Evolutionary conservation across 164 flowering plant species (phyloP).

Genomic region (Taxillus chinensis): DNA sequence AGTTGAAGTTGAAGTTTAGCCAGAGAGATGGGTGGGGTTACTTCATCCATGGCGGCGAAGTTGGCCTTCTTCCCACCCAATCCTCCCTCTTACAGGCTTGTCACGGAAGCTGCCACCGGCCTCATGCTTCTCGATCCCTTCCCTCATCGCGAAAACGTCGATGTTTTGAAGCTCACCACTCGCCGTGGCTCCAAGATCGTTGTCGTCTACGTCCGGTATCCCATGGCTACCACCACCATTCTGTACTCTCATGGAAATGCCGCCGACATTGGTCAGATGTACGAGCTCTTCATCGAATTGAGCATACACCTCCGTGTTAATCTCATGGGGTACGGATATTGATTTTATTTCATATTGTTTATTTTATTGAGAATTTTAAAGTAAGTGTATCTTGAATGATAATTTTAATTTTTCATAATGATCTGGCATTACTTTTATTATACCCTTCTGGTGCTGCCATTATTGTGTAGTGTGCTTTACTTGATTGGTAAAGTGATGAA

Average conservation of each 20-base stretch:
- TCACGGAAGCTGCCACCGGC: not conserved
- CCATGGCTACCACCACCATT: not conserved
- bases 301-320: not conserved
- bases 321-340: not conserved
- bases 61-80: not conserved
- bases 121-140: not conserved
- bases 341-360: no score
- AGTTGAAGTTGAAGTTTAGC: not conserved
- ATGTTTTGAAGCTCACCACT: not conserved
- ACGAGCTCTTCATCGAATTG: not conserved
- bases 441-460: no score
- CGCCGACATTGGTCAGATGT: conserved; percentile 2
- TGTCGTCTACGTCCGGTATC: not conserved
- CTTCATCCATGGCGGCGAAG: not conserved
- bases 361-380: no score
- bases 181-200: not conserved
- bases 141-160: not conserved
- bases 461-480: no score
- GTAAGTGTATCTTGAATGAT: no score
- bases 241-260: conserved; percentile 1
- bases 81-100: not conserved
- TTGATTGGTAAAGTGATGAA: no score
- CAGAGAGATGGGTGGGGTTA: conserved; percentile 6
- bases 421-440: no score
- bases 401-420: no score